A percentile compares a stretch with the other conserved stretches of the same genome.
These are phyloP conservation scores for Fraxinus angustifolia DNA, from an alignment of 305 asterid genomes.

Conservation along the genomic window DNA sequence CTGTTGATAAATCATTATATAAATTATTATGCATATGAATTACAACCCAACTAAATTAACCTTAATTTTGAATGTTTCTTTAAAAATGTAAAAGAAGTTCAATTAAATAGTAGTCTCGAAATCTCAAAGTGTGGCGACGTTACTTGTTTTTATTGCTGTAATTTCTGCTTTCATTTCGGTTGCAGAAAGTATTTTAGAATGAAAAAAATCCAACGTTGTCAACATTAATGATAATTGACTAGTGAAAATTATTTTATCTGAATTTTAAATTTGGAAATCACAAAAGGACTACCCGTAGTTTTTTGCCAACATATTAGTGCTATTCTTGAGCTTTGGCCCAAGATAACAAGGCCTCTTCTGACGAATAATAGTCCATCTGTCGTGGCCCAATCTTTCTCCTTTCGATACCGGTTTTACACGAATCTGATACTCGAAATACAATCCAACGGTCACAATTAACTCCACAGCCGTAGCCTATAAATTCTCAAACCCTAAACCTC, in stretches of 20 bases:
- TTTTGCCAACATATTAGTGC: background rate
- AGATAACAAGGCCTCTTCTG: background rate
- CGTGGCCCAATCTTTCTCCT: background rate
- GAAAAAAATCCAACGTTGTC: background rate
- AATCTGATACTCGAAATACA: background rate
- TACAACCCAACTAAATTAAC: too few relatives aligned
- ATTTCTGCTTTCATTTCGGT: background rate
- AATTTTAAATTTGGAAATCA: background rate
- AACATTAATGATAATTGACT: background rate
- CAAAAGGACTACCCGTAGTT: background rate
- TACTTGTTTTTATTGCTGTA: too few relatives aligned
- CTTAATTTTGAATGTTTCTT: too few relatives aligned
- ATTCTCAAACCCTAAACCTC: conserved; percentile 45
- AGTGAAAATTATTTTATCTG: background rate
- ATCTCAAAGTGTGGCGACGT: too few relatives aligned
- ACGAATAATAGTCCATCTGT: background rate
- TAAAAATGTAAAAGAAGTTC: too few relatives aligned
- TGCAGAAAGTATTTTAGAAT: background rate
- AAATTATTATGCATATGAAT: too few relatives aligned
- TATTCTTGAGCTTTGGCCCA: background rate
- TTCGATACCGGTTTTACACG: background rate
- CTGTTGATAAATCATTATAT: too few relatives aligned
- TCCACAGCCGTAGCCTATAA: conserved; percentile 32
- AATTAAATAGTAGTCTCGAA: too few relatives aligned
- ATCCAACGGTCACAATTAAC: conserved; percentile 35